These are phyloP conservation scores for Penicillium sp. DNA, from an alignment of 2,329 filamentous ascomycete genomes.

Conservation along the genomic window DNA sequence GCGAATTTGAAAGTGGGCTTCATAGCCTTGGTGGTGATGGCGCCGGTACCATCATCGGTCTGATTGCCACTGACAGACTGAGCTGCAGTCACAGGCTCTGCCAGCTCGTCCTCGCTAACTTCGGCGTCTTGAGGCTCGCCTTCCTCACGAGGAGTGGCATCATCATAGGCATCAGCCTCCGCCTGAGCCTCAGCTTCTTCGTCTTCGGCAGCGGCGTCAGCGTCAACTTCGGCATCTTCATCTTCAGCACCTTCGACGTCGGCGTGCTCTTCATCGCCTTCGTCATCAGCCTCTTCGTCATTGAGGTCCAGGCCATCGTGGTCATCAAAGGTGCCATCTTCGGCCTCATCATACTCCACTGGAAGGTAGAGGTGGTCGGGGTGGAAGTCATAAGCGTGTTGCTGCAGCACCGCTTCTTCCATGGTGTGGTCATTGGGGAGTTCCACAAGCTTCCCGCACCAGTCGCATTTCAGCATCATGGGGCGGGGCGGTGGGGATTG, in stretches of 20 bases:
- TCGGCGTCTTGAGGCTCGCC: slow-evolving; percentile 17
- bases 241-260: slow-evolving; percentile 21
- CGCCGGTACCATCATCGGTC: background rate
- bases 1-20: slow-evolving; percentile 3
- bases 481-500: slow-evolving; percentile 35
- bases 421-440: slow-evolving; percentile 25
- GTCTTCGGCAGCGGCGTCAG: slow-evolving; percentile 15
- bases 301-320: slow-evolving; percentile 7
- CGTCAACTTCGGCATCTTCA: slow-evolving; percentile 17
- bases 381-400: slow-evolving; percentile 39
- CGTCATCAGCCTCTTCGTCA: slow-evolving; percentile 6
- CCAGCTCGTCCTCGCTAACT: slow-evolving; percentile 23
- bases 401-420: slow-evolving; percentile 33
- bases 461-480: slow-evolving; percentile 36
- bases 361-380: slow-evolving; percentile 38
- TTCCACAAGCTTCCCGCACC: slow-evolving; percentile 40
- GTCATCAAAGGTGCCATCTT: slow-evolving; percentile 25
- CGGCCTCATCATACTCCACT: slow-evolving; percentile 27
- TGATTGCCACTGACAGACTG: slow-evolving; percentile 11
- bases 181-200: slow-evolving; percentile 22
- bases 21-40: background rate
- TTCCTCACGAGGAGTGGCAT: slow-evolving; percentile 14
- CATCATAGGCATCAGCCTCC: slow-evolving; percentile 12
- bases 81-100: slow-evolving; percentile 14
- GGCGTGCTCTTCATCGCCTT: slow-evolving; percentile 12